A percentile compares a stretch with the other conserved stretches of the same genome.
Conservation (phyloP, 2,329 filamentous ascomycete species). For the Xylaria sp. region DNA sequence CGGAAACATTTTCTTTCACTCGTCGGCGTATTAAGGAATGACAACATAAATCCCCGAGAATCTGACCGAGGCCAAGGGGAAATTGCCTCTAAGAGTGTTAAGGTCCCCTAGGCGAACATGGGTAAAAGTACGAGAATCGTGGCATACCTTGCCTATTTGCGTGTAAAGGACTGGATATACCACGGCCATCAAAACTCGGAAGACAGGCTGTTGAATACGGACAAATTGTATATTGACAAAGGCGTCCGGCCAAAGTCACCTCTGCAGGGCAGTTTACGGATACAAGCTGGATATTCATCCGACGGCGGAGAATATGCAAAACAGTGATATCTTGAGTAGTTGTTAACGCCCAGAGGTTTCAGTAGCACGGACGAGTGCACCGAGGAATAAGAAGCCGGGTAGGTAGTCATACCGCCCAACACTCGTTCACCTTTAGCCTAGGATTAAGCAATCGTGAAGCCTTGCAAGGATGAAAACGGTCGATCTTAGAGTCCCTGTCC, state of each 20-base stretch:
- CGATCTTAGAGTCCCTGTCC: not conserved
- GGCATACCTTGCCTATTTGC: not conserved
- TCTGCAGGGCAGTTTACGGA: not conserved
- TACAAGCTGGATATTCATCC: not conserved
- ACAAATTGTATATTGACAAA: not conserved
- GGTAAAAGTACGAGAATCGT: not conserved
- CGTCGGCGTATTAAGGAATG: not conserved
- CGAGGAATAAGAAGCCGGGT: not conserved
- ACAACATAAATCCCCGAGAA: not conserved
- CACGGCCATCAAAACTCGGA: not conserved
- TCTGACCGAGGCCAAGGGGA: not conserved
- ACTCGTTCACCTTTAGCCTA: constrained; percentile 8
- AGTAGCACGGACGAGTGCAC: not conserved
- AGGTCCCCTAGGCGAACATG: not conserved
- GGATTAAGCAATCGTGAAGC: not conserved
- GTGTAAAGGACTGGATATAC: not conserved
- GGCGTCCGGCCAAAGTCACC: not conserved
- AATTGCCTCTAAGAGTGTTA: not conserved
- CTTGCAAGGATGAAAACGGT: not conserved
- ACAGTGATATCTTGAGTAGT: not conserved
- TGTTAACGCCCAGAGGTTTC: not conserved
- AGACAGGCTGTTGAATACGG: not conserved
- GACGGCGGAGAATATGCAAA: not conserved
- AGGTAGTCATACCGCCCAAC: not conserved
- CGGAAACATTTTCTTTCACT: not conserved